Conservation (phyloP, 208 protist species). For the Leptomonas seymouri region DNA sequence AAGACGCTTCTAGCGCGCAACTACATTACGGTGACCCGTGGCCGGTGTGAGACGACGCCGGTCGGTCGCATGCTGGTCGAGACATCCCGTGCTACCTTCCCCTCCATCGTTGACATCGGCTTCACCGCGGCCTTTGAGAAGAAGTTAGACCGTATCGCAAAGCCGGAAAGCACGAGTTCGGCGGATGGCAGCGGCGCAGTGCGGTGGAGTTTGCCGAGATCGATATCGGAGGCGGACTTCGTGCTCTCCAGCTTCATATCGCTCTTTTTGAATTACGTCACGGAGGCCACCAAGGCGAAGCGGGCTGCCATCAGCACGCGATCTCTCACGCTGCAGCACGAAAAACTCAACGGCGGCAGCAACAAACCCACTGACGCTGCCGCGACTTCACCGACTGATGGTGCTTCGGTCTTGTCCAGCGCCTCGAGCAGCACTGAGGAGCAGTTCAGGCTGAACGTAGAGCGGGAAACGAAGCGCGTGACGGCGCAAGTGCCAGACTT, state of each 20-base stretch:
- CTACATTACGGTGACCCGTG: constrained; percentile 86
- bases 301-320: constrained; percentile 70
- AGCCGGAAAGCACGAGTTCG: constrained; percentile 35
- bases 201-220: constrained; percentile 3
- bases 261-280: constrained; percentile 87
- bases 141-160: constrained; percentile 87
- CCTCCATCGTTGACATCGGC: constrained; percentile 90
- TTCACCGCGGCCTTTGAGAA: constrained; percentile 91
- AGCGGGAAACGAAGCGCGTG: constrained; percentile 44
- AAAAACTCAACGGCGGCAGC: constrained; percentile 13
- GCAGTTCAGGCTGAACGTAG: constrained; percentile 44
- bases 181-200: background rate
- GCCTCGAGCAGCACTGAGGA: background rate
- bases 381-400: background rate
- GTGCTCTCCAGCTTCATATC: constrained; percentile 88
- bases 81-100: constrained; percentile 75
- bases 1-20: constrained; percentile 85
- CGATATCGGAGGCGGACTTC: constrained; percentile 72
- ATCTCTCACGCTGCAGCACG: constrained; percentile 59
- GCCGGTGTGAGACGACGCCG: constrained; percentile 81
- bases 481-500: constrained; percentile 64
- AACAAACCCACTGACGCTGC: background rate
- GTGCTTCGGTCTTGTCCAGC: background rate
- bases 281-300: constrained; percentile 76
- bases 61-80: constrained; percentile 76